Percentiles rank a stretch among this genome's conserved stretches.
Conservation (phyloP, 148 eudicot genomes). For the Cornus controversa region DNA sequence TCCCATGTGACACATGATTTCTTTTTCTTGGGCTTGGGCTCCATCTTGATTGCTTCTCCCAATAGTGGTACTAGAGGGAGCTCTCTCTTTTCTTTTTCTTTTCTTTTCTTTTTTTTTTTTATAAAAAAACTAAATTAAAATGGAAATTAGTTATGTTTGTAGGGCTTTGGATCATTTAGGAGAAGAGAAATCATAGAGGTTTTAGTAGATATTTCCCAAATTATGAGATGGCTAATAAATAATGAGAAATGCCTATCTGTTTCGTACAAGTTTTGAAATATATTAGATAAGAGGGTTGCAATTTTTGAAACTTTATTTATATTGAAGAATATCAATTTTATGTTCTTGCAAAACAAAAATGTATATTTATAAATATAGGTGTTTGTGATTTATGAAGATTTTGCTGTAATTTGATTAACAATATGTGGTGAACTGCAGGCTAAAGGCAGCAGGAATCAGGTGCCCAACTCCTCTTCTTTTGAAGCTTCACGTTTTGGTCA, state of each 20-base stretch:
- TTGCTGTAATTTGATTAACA: not conserved
- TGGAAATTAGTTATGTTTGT: not conserved
- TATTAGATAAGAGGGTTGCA: not conserved
- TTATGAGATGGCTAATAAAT: no score
- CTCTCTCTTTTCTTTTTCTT: no score
- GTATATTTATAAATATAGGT: not conserved
- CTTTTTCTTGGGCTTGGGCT: not conserved
- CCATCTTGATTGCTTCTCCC: not conserved
- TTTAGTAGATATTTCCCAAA: not conserved
- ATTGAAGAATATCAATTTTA: not conserved
- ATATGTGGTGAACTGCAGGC: conserved; percentile 45
- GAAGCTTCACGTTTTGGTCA: conserved; percentile 94
- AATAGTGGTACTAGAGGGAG: not conserved
- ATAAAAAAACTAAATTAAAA: no score
- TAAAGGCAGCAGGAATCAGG: conserved; percentile 91
- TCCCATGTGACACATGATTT: not conserved
- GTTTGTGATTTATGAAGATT: not conserved
- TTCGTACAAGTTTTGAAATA: no score
- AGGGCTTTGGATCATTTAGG: not conserved
- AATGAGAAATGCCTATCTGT: no score
- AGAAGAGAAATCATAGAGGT: not conserved
- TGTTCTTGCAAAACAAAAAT: not conserved
- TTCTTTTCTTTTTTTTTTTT: no score
- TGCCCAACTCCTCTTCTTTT: conserved; percentile 74
- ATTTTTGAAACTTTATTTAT: not conserved